Base-by-base conservation (phyloP, 2,329 filamentous ascomycete species). In the Bertia moriformis region DNA sequence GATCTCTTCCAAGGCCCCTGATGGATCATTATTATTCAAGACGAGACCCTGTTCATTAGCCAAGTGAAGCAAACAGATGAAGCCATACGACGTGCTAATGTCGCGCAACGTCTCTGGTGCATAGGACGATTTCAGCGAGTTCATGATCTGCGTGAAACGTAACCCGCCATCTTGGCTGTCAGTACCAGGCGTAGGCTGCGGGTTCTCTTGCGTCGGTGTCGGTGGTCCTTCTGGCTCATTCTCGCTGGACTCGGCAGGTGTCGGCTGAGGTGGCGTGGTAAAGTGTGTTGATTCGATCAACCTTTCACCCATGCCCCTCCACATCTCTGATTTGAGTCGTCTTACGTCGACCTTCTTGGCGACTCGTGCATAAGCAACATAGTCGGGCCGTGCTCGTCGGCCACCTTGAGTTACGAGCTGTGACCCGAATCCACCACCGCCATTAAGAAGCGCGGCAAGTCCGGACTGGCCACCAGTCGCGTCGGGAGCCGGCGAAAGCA, bases 51-150 rank as follows among this genome's bases (percentile, higher is more conserved):
- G 81, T 51, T 85, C 80, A 48, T 85, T 85, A n/a, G 80, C 80
- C 46, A 85, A 50, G 61, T 85, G 80, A 40, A 85, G 58, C 22
- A 84, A 56, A 50, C 78, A 83, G 45, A 98, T 98, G 61, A 96
- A 98, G 56, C 91, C 93, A 60, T 65, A 81, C 45, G 73, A 35
- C 7, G 32, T 35, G 15, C 32, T 35, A 15, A 35, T 35, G 15
- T 35, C 32, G 7, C 32, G 32, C 15, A 35, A 15, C 15, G 12
- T 35, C 32, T 35, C 32, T 35, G 32, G 10, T 7, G 32, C 10
- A 35, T 35, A 35, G 17, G 17, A 7, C 10, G 32, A 7, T 35
- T 35, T 35, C 12, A 35, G 15, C 10, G 32, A 35, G 15, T 35
- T 35, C 32, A 35, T 35, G 32, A 35, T 35, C 10, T 35, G 12